Percentiles rank a stretch among this genome's conserved stretches.
These are phyloP conservation scores for Nakazawaea molendinolei DNA, from an alignment of 805 yeast species.

Conservation along the genomic window DNA sequence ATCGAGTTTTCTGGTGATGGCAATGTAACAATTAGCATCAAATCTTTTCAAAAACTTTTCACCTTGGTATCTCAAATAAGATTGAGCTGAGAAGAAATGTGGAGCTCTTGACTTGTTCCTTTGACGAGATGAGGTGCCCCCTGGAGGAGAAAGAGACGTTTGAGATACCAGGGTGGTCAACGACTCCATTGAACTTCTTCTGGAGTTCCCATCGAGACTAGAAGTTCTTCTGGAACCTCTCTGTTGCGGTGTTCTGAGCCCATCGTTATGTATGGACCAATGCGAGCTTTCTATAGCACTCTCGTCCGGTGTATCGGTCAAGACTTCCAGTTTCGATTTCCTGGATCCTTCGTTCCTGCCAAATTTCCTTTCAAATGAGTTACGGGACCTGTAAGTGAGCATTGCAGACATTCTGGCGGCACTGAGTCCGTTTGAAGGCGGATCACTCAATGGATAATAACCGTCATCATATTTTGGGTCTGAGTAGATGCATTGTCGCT, in stretches of 20 bases:
- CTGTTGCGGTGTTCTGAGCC: conserved; percentile 24
- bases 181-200: conserved; percentile 6
- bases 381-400: conserved; percentile 85
- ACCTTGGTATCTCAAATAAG: conserved; percentile 91
- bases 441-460: conserved; percentile 68
- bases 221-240: conserved; percentile 8
- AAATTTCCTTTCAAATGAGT: conserved; percentile 84
- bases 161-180: background rate
- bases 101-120: conserved; percentile 33
- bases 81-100: conserved; percentile 87
- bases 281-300: conserved; percentile 17
- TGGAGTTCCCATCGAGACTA: background rate
- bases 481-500: conserved; percentile 90
- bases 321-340: conserved; percentile 14
- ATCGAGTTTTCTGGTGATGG: conserved; percentile 88
- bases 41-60: conserved; percentile 82
- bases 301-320: conserved; percentile 2
- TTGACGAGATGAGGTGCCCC: conserved; percentile 22
- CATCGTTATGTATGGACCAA: conserved; percentile 87
- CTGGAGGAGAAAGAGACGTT: background rate
- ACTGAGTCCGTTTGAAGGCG: conserved; percentile 79
- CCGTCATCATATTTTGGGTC: conserved; percentile 94
- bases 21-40: conserved; percentile 94
- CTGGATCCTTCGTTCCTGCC: conserved; percentile 60
- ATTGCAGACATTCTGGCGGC: conserved; percentile 98